Conservation (phyloP, 2,329 filamentous ascomycete genomes). For the Fusarium mundagurra region DNA sequence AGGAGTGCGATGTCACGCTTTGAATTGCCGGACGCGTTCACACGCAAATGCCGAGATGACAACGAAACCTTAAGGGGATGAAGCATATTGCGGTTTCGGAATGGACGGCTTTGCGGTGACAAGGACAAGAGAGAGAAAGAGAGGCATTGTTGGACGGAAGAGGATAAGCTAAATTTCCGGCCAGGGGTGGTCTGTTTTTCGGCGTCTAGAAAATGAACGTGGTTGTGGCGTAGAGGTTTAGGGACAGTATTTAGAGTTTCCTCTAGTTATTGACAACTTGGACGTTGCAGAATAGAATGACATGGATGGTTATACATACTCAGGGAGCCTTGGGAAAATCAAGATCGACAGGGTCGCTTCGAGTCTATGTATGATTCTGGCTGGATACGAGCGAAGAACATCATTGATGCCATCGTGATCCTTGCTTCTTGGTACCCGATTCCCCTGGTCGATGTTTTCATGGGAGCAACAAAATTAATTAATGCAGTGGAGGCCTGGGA, state of each 20-base stretch:
- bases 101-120: neutral
- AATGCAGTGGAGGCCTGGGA: neutral
- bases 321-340: constrained; percentile 4
- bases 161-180: neutral
- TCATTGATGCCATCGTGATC: constrained; percentile 12
- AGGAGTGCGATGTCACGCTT: neutral
- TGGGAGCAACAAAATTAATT: neutral
- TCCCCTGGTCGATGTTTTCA: neutral
- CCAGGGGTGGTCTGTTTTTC: neutral
- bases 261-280: neutral
- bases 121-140: neutral
- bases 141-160: neutral
- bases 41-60: constrained; percentile 24
- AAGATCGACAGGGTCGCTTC: constrained; percentile 18
- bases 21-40: constrained; percentile 25
- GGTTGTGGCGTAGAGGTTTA: neutral
- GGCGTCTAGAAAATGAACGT: neutral
- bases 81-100: constrained; percentile 1
- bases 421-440: neutral
- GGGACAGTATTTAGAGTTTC: constrained; percentile 11
- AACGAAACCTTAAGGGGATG: neutral
- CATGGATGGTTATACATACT: neutral
- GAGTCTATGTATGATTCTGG: neutral
- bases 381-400: neutral
- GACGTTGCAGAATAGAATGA: neutral